A percentile compares a stretch with the other conserved stretches of the same genome.
Evolutionary conservation across 805 yeast genomes (phyloP).

Genomic region (Metschnikowia gruessii): DNA sequence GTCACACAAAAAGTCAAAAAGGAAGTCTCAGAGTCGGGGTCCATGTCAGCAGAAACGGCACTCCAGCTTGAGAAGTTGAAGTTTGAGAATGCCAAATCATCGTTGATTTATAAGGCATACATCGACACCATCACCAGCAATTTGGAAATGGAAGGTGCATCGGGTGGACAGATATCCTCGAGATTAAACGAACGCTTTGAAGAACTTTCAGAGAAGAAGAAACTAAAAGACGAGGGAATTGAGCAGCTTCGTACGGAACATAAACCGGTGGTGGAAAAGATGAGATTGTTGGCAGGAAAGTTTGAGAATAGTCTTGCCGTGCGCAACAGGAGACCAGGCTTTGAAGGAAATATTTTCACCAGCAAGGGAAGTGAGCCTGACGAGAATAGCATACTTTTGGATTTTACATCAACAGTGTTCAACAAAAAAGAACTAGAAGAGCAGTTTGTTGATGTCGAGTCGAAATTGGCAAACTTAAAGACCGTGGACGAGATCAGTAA

Average conservation of each 20-base stretch:
- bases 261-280: conserved; percentile 36
- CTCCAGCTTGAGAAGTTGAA: conserved; percentile 22
- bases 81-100: conserved; percentile 30
- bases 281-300: conserved; percentile 25
- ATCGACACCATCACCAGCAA: conserved; percentile 22
- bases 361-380: conserved; percentile 8
- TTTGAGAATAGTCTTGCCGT: conserved; percentile 23
- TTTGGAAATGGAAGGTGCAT: conserved; percentile 18
- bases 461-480: conserved; percentile 15
- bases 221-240: conserved; percentile 20
- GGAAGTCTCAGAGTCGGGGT: conserved; percentile 13
- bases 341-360: neutral
- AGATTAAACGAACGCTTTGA: conserved; percentile 24
- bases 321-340: conserved; percentile 2
- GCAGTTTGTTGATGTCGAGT: conserved; percentile 22
- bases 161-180: conserved; percentile 16
- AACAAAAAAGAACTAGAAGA: conserved; percentile 20
- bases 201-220: conserved; percentile 19
- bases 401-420: conserved; percentile 16
- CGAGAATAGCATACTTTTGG: conserved; percentile 4
- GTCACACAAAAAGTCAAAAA: conserved; percentile 8
- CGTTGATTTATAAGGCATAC: conserved; percentile 27
- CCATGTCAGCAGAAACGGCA: conserved; percentile 11
- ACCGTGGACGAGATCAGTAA: conserved; percentile 18
- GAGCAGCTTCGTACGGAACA: conserved; percentile 28